Conservation (phyloP, 495 filamentous ascomycete species). For the Glarea lozoyensis region DNA sequence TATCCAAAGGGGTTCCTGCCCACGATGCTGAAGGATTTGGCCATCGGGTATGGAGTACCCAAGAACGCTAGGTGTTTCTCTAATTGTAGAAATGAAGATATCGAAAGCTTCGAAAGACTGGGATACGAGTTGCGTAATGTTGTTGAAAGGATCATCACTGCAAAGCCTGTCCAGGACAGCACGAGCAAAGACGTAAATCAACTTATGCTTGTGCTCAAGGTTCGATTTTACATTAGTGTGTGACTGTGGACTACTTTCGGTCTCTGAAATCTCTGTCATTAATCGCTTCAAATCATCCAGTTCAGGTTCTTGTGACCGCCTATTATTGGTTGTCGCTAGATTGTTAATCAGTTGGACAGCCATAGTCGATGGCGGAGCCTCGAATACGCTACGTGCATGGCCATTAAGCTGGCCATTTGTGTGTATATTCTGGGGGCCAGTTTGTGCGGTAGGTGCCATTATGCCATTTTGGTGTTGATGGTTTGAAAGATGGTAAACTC, state of each 20-base stretch:
- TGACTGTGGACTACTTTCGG: constrained; percentile 29
- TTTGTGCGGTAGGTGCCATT: constrained; percentile 29
- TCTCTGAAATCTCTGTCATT: constrained; percentile 52
- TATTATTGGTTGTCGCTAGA: constrained; percentile 26
- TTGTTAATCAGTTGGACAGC: constrained; percentile 56
- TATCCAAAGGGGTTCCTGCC: constrained; percentile 60
- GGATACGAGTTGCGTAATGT: constrained; percentile 37
- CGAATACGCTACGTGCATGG: constrained; percentile 1
- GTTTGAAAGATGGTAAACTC: not conserved
- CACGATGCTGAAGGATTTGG: constrained; percentile 30
- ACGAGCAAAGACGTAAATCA: constrained; percentile 75
- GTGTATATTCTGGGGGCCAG: constrained; percentile 14
- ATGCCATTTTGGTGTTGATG: constrained; percentile 14
- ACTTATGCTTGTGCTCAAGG: constrained; percentile 65
- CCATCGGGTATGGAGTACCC: constrained; percentile 28
- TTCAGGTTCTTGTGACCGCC: constrained; percentile 14
- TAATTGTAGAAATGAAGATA: constrained; percentile 63
- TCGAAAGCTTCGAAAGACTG: constrained; percentile 60
- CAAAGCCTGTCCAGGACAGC: constrained; percentile 63
- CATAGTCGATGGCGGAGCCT: constrained; percentile 56
- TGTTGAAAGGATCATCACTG: constrained; percentile 48
- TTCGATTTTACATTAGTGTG: constrained; percentile 47
- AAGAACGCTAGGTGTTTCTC: constrained; percentile 66
- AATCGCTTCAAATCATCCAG: constrained; percentile 51
- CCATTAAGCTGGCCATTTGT: constrained; percentile 1